Evolutionary conservation across 352 stramenopile species (phyloP), one percentile per base, ranked within the genome.

Genomic region (Globisporangium abappressorium): DNA sequence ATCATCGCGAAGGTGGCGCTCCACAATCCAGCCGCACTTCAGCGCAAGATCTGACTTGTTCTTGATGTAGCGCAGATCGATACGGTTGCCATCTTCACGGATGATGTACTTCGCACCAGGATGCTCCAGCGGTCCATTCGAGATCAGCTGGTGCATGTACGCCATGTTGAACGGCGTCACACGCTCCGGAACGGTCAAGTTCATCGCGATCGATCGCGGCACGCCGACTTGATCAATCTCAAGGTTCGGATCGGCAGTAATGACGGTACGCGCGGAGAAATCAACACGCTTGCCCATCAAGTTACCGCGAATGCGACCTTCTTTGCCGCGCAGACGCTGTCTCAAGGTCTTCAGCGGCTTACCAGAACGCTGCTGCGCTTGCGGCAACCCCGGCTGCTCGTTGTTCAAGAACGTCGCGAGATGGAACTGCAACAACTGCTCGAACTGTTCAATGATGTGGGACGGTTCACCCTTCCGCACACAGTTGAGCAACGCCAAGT

Each of bases 271-370:
- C 22, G 96, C 97, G 9, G 93, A 99, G 79, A 99, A 99, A 75
- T 99, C 98, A 6, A 99, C 98, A 81, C 98, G 97, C 79, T 99
- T 99, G 62, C 98, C 98, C 98, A 99, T 99, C 38, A 99, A 78
- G 73, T 99, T 99, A 67, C 97, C 97, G 75, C 98, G 95, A 71
- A 99, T 98, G 65, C 98, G 93, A 41, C 98, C 98, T 83, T 99
- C 97, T 77, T 99, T 99, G 58, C 94, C 93, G 53, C 97, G 96
- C 26, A 99, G 74, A 57, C 98, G 86, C 78, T 99, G 95, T 15
- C 95, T 80, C 67, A 99, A 80, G 15, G 98, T 99, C 82, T 99
- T 99, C 28, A 99, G 82, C 24, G 97, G 97, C 66, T 98, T 98
- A 33, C 98, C 98, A 0, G 84, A 98, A 26, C 97, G 93, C 75